Conservation (phyloP, 805 yeast genomes). For the Yamadazyma akitaensis region DNA sequence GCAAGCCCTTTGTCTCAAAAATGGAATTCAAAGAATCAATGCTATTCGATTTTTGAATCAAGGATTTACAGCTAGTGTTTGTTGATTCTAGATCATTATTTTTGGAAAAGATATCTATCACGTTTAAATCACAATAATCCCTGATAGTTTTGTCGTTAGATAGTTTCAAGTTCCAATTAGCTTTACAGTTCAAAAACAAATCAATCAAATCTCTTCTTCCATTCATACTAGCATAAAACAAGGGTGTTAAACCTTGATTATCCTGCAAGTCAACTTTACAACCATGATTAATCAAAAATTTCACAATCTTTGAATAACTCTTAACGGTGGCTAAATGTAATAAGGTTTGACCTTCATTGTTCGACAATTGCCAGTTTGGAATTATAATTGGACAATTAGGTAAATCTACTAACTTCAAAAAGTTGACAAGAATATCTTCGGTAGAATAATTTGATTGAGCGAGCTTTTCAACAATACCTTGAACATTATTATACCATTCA, state of each 20-base stretch:
- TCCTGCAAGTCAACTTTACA: conserved; percentile 71
- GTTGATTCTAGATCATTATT: conserved; percentile 15
- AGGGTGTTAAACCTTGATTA: conserved; percentile 77
- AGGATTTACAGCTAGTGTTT: conserved; percentile 7
- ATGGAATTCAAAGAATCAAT: conserved; percentile 40
- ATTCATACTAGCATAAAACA: conserved; percentile 78
- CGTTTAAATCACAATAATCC: conserved; percentile 45
- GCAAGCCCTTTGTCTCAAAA: conserved; percentile 35
- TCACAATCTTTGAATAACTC: conserved; percentile 62
- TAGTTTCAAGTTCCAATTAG: conserved; percentile 52
- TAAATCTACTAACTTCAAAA: conserved; percentile 57
- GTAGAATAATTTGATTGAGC: conserved; percentile 44
- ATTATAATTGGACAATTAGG: conserved; percentile 58
- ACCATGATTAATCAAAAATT: conserved; percentile 63
- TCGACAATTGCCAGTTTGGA: conserved; percentile 81
- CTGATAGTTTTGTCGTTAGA: conserved; percentile 44
- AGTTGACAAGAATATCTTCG: conserved; percentile 48
- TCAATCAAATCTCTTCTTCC: conserved; percentile 70
- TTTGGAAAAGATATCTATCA: conserved; percentile 36
- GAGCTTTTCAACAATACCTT: conserved; percentile 46
- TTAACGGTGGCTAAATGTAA: conserved; percentile 80
- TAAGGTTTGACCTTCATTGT: conserved; percentile 80
- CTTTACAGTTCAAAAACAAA: conserved; percentile 59
- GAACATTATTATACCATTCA: conserved; percentile 54
- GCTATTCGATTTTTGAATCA: conserved; percentile 29